These are phyloP conservation scores for Ascoidea tarda DNA, from an alignment of 805 yeast genomes.

Conservation along the genomic window DNA sequence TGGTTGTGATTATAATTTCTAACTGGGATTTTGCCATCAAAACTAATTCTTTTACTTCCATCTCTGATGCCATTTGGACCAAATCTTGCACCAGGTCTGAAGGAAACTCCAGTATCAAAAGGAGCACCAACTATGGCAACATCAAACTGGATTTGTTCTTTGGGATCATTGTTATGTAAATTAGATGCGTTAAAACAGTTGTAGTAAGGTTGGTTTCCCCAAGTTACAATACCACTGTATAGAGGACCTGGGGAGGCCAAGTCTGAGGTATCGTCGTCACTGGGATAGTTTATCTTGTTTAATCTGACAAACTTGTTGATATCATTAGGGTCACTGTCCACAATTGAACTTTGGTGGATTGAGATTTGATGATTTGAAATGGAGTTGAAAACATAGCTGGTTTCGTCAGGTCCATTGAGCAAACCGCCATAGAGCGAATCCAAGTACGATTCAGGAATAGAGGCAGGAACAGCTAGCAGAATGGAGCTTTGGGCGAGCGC, in stretches of 20 bases:
- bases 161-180: constrained; percentile 16
- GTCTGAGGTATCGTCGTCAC: constrained; percentile 10
- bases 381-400: too few relatives aligned
- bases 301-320: too few relatives aligned
- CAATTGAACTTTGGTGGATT: too few relatives aligned
- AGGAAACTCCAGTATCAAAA: constrained; percentile 42
- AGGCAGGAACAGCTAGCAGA: too few relatives aligned
- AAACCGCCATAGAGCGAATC: too few relatives aligned
- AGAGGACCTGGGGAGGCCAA: constrained; percentile 23
- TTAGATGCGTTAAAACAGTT: constrained; percentile 4
- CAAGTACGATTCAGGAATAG: too few relatives aligned
- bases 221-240: neutral
- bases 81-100: constrained; percentile 43
- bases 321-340: too few relatives aligned
- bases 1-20: constrained; percentile 14
- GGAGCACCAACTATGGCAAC: constrained; percentile 48
- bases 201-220: neutral
- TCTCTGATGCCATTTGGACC: constrained; percentile 41
- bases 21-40: constrained; percentile 25
- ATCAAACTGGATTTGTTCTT: constrained; percentile 17
- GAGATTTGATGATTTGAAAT: too few relatives aligned
- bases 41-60: constrained; percentile 28
- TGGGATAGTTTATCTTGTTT: neutral
- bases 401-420: too few relatives aligned
- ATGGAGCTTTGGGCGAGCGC: too few relatives aligned